Evolutionary conservation across 2,329 filamentous ascomycete species (phyloP), one percentile per base, ranked within the genome.

Genomic region (Cercospora janseana): DNA sequence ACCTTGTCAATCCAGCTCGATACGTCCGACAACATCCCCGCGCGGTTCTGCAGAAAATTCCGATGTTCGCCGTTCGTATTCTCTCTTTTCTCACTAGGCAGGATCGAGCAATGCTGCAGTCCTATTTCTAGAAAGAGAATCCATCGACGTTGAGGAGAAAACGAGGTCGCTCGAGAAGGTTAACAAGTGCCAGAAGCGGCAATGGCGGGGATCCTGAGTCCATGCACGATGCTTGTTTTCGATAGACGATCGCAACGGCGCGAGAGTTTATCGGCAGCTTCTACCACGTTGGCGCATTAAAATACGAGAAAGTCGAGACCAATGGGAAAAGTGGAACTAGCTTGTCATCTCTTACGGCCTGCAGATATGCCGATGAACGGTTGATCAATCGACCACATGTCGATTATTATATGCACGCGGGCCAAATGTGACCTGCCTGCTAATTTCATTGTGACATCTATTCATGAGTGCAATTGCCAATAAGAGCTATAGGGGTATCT

Each of bases 1-100:
- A 62, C 12, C 21, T 46, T 41, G 28, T 63, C 57, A 38, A 60
- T 41, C 21, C 20, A 40, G 16, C 20, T 40, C 15, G 35, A 40
- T 23, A 40, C 23, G 26, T 20, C 10, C 35, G 16, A 24, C 35
- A 26, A 24, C 21, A 5, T 21, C 18, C 26, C 20, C 35, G 15
- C 21, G 16, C 21, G 21, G 10, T 24, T 12, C 12, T 23, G 23
- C 20, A 20, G 15, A 6, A n/a, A 26, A 23, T 4, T 26, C 6
- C 18, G 35, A 6, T 15, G 16, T 7, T 13, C 35, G 35, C 12
- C 15, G 27, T n/a, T 26, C 6, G 23, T 16, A 13, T 23, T 40
- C 26, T 15, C 20, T 40, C 21, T 40, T n/a, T n/a, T n/a, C n/a
- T n/a, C n/a, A n/a, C n/a, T n/a, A n/a, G n/a, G n/a, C n/a, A n/a